Conservation (phyloP, 2,329 filamentous ascomycete genomes). For the Pseudofabraea citricarpa region DNA sequence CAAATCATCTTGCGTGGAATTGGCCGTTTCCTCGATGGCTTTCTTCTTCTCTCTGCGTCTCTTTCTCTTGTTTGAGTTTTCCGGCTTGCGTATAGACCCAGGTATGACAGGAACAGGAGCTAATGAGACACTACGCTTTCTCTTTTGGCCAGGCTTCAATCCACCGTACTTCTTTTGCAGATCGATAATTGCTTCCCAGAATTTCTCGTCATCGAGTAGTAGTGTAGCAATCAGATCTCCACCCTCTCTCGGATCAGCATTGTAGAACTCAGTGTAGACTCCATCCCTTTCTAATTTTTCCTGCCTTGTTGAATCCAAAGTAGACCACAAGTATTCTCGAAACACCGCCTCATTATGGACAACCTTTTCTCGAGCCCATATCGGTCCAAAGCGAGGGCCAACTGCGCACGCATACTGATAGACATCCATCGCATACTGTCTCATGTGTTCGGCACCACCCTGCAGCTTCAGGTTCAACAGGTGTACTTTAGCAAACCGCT, state of each 20-base stretch:
- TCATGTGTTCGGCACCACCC: neutral
- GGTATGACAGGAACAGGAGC: too few relatives aligned
- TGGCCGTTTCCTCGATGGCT: neutral
- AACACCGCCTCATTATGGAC: neutral
- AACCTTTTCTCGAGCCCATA: slow-evolving; percentile 1
- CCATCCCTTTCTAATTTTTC: neutral
- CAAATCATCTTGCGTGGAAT: neutral
- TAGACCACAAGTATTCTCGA: neutral
- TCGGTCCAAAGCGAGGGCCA: slow-evolving; percentile 1
- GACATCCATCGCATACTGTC: slow-evolving; percentile 1
- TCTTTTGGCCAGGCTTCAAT: neutral
- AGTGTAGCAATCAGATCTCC: neutral
- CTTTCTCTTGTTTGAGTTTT: too few relatives aligned
- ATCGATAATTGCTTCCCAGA: neutral
- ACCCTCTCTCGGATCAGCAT: neutral
- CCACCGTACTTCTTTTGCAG: neutral
- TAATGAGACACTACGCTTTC: neutral
- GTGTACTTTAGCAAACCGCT: neutral
- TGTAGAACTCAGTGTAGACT: slow-evolving; percentile 1
- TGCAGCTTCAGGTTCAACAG: neutral
- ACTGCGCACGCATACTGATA: slow-evolving; percentile 1
- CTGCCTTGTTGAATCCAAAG: too few relatives aligned
- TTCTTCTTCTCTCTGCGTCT: too few relatives aligned
- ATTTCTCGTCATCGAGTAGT: neutral
- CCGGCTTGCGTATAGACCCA: too few relatives aligned